These are phyloP conservation scores for Cutaneotrichosporon cavernicola DNA, from an alignment of 1,284 basidiomycete species.

Conservation along the genomic window DNA sequence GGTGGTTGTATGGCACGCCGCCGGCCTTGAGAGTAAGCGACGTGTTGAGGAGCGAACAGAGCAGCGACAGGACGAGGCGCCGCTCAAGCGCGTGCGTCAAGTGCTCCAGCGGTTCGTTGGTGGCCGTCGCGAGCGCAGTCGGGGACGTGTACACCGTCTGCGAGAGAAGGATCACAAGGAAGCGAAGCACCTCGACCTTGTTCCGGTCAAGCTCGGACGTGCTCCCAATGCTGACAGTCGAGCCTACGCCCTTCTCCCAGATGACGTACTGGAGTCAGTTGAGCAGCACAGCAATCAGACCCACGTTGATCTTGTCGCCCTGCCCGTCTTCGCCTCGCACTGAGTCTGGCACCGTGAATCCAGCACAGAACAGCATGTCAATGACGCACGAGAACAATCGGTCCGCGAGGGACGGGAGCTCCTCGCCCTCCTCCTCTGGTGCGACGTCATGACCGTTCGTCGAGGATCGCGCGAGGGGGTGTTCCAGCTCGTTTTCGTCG, in stretches of 20 bases:
- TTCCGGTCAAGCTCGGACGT: constrained; percentile 70
- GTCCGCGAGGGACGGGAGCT: constrained; percentile 71
- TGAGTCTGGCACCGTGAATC: constrained; percentile 78
- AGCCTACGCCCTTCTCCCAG: constrained; percentile 88
- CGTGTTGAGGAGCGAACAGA: constrained; percentile 89
- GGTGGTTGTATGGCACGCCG: constrained; percentile 77
- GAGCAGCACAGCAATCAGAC: constrained; percentile 11
- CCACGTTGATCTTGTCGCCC: constrained; percentile 68
- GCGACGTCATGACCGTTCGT: constrained; percentile 25
- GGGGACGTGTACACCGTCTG: constrained; percentile 81
- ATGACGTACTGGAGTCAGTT: constrained; percentile 49
- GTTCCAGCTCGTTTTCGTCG: constrained; percentile 34
- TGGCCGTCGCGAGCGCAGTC: constrained; percentile 64
- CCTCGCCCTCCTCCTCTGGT: constrained; percentile 45
- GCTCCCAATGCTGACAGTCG: constrained; percentile 69
- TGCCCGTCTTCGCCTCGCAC: constrained; percentile 67
- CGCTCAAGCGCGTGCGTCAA: constrained; percentile 74
- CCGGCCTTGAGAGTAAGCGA: constrained; percentile 64
- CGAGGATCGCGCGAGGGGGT: constrained; percentile 27
- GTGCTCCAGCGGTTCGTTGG: constrained; percentile 71
- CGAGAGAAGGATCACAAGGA: constrained; percentile 79
- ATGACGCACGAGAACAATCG: constrained; percentile 72
- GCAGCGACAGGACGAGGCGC: constrained; percentile 75
- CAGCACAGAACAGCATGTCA: constrained; percentile 85
- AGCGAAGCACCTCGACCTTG: constrained; percentile 79